Evolutionary conservation across 208 protist genomes (phyloP).

Genomic region (Giardia muris): DNA sequence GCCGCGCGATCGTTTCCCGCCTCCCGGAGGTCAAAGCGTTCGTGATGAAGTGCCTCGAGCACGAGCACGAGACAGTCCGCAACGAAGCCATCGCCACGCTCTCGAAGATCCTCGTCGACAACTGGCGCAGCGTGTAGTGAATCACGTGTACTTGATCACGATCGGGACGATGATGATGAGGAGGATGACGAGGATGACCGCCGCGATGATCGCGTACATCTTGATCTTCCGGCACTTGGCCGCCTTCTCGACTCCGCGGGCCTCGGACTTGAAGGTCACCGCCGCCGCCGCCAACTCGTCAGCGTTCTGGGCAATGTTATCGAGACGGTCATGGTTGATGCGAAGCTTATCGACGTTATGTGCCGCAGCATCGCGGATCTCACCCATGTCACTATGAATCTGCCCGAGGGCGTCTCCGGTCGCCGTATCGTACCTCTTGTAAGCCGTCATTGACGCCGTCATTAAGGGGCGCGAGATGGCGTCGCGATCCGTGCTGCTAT

Average conservation of each 20-base stretch:
- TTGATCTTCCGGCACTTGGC: background rate
- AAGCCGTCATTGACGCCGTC: background rate
- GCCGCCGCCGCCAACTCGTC: background rate
- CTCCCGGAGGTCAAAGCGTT: background rate
- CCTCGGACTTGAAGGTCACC: background rate
- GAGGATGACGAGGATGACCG: background rate
- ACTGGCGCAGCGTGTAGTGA: background rate
- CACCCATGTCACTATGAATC: background rate
- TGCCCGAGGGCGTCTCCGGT: background rate
- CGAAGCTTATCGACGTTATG: background rate
- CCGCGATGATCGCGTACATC: slow-evolving; percentile 1
- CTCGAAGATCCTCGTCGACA: background rate
- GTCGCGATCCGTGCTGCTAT: background rate
- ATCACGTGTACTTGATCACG: background rate
- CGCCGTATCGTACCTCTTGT: background rate
- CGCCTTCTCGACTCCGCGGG: background rate
- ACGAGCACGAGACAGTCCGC: background rate
- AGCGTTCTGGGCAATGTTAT: background rate
- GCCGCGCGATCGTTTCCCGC: background rate
- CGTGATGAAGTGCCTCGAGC: background rate
- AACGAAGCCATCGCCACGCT: background rate
- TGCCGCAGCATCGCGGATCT: background rate
- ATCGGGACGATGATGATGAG: background rate
- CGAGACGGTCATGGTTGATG: background rate
- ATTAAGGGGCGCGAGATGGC: background rate